Base-by-base conservation (phyloP, 1,139 yeast species). In the Geotrichum histeridarum region DNA sequence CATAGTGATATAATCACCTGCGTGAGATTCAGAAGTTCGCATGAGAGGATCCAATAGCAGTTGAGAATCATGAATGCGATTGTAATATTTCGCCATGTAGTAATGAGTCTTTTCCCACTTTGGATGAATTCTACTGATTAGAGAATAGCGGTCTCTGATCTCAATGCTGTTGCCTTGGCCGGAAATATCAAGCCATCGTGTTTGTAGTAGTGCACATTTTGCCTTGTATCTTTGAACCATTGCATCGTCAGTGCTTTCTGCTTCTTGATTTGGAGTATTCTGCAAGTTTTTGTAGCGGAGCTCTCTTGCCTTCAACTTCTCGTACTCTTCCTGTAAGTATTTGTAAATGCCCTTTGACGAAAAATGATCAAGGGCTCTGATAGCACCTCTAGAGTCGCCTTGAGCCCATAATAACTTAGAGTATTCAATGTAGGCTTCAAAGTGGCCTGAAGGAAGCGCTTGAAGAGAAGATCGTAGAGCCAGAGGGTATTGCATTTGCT, bases 371-470 rank as follows among this genome's bases (percentile, higher is more conserved):
- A 91, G 73, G 8, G 82, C 77, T 53, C 85, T 82, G 42, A 93
- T 77, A 0, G 99, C 99, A 62, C 90, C 85, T 17, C 93, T 81
- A 59, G 83, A 90, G 59, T 89, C 94, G 0, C 95, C 96, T 66
- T 88, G 90, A 1, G 83, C 84, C 98, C 99, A 93, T 50, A 90
- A 70, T 8, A 94, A 75, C 56, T 87, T 83, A 0, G 98, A 88
- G 67, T 87, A 86, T 66, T 90, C 96, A 42, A 86, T 74, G 57
- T 82, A 84, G 0, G 94, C 89, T 27, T 76, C 74, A 0, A 72
- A 70, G 48, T 72, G 68, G 0, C 68, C 69, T 35, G 77, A 65
- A 4, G 77, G 75, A 69, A 83, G 75, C 0, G 95, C 93, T 54
- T 80, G 79, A 68, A 91, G 81, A 32, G 89, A 80, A 4, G 84